A percentile compares a stretch with the other conserved stretches of the same genome.
These are phyloP conservation scores for Moesziomyces sp. DNA, from an alignment of 1,284 basidiomycete genomes.

Conservation along the genomic window DNA sequence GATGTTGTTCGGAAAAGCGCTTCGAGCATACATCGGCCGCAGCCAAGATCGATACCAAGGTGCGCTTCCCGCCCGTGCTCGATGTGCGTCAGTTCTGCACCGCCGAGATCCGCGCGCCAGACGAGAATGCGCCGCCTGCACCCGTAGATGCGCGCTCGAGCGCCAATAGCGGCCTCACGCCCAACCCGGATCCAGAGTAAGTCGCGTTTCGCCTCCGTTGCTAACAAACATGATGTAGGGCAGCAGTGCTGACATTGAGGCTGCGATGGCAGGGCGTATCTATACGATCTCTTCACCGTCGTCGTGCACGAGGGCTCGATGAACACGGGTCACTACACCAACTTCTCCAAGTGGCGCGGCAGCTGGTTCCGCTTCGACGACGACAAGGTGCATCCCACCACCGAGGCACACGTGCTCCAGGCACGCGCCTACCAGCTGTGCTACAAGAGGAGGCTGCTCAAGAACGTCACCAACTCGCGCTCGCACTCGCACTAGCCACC, in stretches of 20 bases:
- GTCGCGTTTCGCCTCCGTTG: background rate
- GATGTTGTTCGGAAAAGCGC: constrained; percentile 72
- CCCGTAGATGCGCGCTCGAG: background rate
- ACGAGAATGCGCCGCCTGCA: constrained; percentile 1
- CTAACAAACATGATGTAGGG: no score
- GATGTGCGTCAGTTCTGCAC: constrained; percentile 91
- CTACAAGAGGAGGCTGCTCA: constrained; percentile 54
- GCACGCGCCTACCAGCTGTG: constrained; percentile 63
- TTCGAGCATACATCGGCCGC: constrained; percentile 82
- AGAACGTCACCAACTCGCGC: constrained; percentile 34
- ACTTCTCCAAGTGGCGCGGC: constrained; percentile 79
- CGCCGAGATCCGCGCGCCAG: constrained; percentile 55
- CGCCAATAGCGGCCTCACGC: constrained; percentile 8
- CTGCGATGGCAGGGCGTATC: constrained; percentile 68
- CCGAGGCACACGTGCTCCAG: constrained; percentile 41
- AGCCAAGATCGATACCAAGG: constrained; percentile 82
- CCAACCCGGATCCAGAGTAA: constrained; percentile 40
- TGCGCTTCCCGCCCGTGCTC: constrained; percentile 83
- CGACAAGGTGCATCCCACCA: constrained; percentile 74
- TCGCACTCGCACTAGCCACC: background rate
- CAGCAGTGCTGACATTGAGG: no score
- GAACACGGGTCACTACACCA: constrained; percentile 93
- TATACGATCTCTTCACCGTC: constrained; percentile 89
- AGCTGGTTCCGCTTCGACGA: constrained; percentile 93
- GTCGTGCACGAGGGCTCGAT: constrained; percentile 90